Evolutionary conservation across 1,284 basidiomycete species (phyloP).

Genomic region (Ceratobasidium sp.): DNA sequence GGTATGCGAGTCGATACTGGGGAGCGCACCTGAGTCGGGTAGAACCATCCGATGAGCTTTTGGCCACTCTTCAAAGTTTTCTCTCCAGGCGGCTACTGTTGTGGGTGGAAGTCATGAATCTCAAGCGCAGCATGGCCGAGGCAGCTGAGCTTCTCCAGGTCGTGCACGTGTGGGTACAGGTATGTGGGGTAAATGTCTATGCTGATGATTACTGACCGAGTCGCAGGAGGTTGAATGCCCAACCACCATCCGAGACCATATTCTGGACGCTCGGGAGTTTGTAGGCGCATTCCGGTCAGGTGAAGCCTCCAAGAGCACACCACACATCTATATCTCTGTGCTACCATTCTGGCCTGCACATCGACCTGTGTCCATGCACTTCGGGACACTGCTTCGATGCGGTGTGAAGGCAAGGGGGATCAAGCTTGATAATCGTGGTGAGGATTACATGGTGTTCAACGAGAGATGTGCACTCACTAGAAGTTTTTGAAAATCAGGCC

Average conservation of each 20-base stretch:
- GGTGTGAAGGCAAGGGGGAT: not conserved
- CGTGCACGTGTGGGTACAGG: not conserved
- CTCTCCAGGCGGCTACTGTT: slow-evolving; percentile 13
- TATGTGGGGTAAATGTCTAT: not conserved
- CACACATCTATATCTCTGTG: slow-evolving; percentile 47
- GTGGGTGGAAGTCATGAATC: slow-evolving; percentile 48
- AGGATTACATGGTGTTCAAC: no score
- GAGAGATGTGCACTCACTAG: no score
- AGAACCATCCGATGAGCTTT: not conserved
- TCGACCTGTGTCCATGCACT: not conserved
- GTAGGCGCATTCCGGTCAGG: slow-evolving; percentile 2
- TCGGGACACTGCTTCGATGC: not conserved
- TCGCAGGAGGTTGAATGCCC: not conserved
- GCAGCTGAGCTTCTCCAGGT: no score
- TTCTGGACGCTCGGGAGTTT: slow-evolving; percentile 33
- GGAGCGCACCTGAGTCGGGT: not conserved
- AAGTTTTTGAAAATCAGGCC: no score
- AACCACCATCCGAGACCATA: not conserved
- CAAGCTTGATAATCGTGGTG: no score
- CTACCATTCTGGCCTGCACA: slow-evolving; percentile 18
- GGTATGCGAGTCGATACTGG: not conserved
- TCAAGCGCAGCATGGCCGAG: no score
- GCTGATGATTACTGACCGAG: not conserved
- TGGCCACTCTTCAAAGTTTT: not conserved
- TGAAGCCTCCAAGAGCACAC: slow-evolving; percentile 18